Percentiles rank a stretch among this genome's conserved stretches.
Evolutionary conservation across 2,329 filamentous ascomycete genomes (phyloP).

Genomic region (Epichloe sp.): DNA sequence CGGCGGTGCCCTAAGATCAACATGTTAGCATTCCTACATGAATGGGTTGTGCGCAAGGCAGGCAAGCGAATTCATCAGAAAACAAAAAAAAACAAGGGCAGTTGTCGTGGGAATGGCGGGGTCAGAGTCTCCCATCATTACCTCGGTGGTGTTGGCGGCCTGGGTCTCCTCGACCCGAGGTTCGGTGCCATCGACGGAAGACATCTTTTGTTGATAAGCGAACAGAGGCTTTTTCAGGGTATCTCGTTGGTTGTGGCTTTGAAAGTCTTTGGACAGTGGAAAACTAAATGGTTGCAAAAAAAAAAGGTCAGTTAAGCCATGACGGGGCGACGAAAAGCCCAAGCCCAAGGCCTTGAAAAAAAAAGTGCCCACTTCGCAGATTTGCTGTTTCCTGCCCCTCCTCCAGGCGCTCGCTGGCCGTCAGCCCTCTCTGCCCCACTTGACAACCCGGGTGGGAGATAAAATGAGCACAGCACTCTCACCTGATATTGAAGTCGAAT

Average conservation of each 20-base stretch:
- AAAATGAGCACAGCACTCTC: too few relatives aligned
- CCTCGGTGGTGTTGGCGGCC: constrained; percentile 15
- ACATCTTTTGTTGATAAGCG: constrained; percentile 26
- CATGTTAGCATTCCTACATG: neutral
- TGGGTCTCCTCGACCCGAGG: constrained; percentile 39
- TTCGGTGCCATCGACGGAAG: constrained; percentile 36
- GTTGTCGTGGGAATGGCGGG: neutral
- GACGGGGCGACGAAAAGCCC: neutral
- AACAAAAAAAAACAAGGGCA: neutral
- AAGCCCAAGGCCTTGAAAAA: neutral
- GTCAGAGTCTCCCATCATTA: constrained; percentile 8
- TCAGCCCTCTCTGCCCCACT: constrained; percentile 1
- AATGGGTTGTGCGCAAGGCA: neutral
- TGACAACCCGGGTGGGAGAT: neutral
- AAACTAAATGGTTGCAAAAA: neutral
- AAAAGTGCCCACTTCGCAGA: constrained; percentile 4
- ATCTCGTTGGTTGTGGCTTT: neutral
- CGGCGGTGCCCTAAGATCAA: neutral
- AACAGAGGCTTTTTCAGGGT: neutral
- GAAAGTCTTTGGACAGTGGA: neutral
- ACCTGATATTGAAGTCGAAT: too few relatives aligned
- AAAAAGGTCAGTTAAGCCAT: neutral
- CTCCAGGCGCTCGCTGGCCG: neutral
- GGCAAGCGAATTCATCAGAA: neutral
- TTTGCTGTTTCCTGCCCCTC: constrained; percentile 3